Evolutionary conservation across 164 flowering plant species (phyloP).

Genomic region (Nymphaea thermarum): DNA sequence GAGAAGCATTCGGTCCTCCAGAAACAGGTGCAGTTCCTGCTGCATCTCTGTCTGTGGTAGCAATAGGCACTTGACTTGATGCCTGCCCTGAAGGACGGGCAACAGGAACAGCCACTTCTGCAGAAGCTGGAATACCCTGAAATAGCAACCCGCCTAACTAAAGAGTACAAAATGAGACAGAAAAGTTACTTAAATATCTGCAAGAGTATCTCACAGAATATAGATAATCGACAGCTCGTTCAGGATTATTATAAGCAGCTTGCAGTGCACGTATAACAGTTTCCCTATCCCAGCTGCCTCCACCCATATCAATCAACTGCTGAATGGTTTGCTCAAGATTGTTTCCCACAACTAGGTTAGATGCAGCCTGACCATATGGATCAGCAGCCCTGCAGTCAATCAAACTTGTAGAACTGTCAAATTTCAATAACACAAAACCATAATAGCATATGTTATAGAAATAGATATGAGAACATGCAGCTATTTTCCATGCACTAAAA

Average conservation of each 20-base stretch:
- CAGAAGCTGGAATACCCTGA: constrained; percentile 3
- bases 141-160: not conserved
- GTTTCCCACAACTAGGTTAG: constrained; percentile 53
- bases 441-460: too few species aligned
- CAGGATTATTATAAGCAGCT: constrained; percentile 96
- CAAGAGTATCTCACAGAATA: constrained; percentile 52
- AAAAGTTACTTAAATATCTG: too few species aligned
- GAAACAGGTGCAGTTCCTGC: not conserved
- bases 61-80: not conserved
- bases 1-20: not conserved
- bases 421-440: too few species aligned
- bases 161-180: too few species aligned
- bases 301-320: constrained; percentile 89
- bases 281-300: constrained; percentile 90
- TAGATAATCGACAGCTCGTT: constrained; percentile 90
- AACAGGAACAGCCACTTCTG: constrained; percentile 2
- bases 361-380: constrained; percentile 77
- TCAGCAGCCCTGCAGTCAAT: constrained; percentile 37
- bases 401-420: not conserved
- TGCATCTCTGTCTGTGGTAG: not conserved
- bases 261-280: constrained; percentile 87
- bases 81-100: not conserved
- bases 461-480: too few species aligned
- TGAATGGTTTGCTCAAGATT: constrained; percentile 74
- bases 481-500: too few species aligned